Evolutionary conservation across 768 basidiomycete genomes (phyloP), one percentile per base, ranked within the genome.

Genomic region (Podaxis sp.): DNA sequence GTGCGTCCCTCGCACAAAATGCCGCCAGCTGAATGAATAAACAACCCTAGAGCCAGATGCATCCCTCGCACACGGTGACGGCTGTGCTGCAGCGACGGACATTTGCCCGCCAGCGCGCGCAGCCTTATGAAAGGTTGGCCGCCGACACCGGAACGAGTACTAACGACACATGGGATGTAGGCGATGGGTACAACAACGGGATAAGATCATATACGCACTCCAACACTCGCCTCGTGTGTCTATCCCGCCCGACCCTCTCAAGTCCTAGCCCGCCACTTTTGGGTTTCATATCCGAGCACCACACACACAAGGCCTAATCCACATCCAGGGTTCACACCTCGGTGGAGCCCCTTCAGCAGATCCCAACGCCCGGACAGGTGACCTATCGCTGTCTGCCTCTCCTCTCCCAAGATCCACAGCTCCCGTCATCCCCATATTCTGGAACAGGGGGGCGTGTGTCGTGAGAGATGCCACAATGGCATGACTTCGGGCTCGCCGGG

Each of bases 301-400:
- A 46, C 55, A n/a, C 55, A 41, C 55, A 57, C 55, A 46, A 4
- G 43, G 40, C 55, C 55, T 57, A 27, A 46, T 43, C 41, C n/a
- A 25, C 9, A 6, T 41, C 55, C 55, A 43, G 55, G 27, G 40
- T 43, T 27, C 38, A 40, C 43, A n/a, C 41, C 22, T 57, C 25
- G 24, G 41, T 15, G 17, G 22, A 57, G 25, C 55, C 27, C 55
- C 15, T 27, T 57, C 24, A 11, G 29, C 25, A 29, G 55, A 57
- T 57, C 22, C 41, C 55, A 55, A 57, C 43, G 43, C 41, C 43
- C 56, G 56, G 56, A 41, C 8, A 46, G 56, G 56, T 57, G 41
- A 46, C 56, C 38, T 47, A 47, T 27, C 40, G 46, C 13, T 29
- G 56, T 57, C 56, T 57, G 41, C 56, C 56, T 43, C 25, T 41